Percentiles rank a stretch among this genome's conserved stretches.
Evolutionary conservation across 371 early-diverging fungal genomes (phyloP).

Genomic region (Gilbertella persicaria): DNA sequence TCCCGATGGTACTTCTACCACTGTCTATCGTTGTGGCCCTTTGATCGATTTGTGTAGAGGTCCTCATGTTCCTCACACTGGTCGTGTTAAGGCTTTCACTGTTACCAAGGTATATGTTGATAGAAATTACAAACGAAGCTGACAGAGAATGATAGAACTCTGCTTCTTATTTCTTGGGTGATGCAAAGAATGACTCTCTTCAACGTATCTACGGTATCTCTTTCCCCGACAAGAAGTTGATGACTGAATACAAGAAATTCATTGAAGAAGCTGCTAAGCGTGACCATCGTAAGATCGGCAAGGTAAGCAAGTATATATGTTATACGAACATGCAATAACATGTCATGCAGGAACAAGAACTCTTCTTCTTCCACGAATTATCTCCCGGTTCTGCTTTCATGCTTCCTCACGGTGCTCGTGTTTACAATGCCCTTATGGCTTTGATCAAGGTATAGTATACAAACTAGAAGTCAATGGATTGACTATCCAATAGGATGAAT

Average conservation of each 20-base stretch:
- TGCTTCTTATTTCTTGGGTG: conserved; percentile 98
- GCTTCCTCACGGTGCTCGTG: conserved; percentile 95
- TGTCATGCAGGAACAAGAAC: conserved; percentile 74
- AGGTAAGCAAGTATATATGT: too few relatives aligned
- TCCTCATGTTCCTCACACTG: conserved; percentile 97
- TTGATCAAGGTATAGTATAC: conserved; percentile 75
- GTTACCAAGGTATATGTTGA: conserved; percentile 73
- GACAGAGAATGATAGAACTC: conserved; percentile 70
- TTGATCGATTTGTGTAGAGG: conserved; percentile 99
- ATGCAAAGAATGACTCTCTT: conserved; percentile 95
- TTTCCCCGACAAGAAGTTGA: conserved; percentile 96
- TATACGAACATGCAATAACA: not conserved
- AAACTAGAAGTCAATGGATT: too few relatives aligned
- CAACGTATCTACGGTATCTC: conserved; percentile 99
- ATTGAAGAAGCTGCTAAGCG: conserved; percentile 96
- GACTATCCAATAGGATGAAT: conserved; percentile 57
- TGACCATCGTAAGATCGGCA: conserved; percentile 98
- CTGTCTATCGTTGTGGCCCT: conserved; percentile 98
- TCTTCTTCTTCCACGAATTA: conserved; percentile 98
- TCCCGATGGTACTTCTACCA: conserved; percentile 93
- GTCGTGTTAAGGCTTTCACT: conserved; percentile 92
- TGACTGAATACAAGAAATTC: conserved; percentile 94
- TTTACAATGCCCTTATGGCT: conserved; percentile 94
- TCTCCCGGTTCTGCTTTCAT: conserved; percentile 98
- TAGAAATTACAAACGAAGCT: not conserved